phyloP scores from a whole-genome alignment of 225 moss, liverwort and hornwort genomes.

The Lunularia cruciata region DNA sequence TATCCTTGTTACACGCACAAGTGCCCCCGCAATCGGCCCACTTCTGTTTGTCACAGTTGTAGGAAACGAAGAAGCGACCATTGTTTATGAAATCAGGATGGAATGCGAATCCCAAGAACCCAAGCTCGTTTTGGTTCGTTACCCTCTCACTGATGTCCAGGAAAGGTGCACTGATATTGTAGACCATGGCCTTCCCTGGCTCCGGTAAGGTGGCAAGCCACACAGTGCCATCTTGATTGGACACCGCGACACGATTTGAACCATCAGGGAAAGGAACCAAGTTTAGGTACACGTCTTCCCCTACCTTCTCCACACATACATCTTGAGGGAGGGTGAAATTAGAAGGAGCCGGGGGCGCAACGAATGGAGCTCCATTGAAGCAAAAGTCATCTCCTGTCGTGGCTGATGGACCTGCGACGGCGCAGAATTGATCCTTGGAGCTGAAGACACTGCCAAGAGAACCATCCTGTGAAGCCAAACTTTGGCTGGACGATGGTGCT shows the following conservation, averaged over 20 bases:
- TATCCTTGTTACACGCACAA: slow-evolving; percentile 63
- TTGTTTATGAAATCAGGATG: slow-evolving; percentile 76
- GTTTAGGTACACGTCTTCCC: slow-evolving; percentile 57
- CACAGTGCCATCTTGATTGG: slow-evolving; percentile 60
- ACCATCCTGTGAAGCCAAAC: slow-evolving; percentile 9
- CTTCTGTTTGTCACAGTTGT: slow-evolving; percentile 67
- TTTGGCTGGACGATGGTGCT: not conserved
- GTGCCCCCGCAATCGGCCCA: slow-evolving; percentile 61
- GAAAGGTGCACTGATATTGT: slow-evolving; percentile 56
- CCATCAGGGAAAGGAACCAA: slow-evolving; percentile 77
- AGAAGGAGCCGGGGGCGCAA: slow-evolving; percentile 27
- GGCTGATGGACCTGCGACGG: slow-evolving; percentile 35
- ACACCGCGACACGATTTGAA: slow-evolving; percentile 67
- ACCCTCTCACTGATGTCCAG: slow-evolving; percentile 59
- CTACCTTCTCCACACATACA: slow-evolving; percentile 73
- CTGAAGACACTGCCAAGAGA: slow-evolving; percentile 51
- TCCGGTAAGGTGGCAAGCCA: slow-evolving; percentile 56
- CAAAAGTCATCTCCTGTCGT: slow-evolving; percentile 46
- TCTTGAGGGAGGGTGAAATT: slow-evolving; percentile 53
- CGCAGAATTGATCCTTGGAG: slow-evolving; percentile 59
- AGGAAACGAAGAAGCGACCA: slow-evolving; percentile 97
- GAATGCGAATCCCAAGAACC: slow-evolving; percentile 73
- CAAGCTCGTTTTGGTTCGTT: slow-evolving; percentile 45
- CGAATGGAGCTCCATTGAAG: slow-evolving; percentile 64
- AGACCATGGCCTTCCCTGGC: slow-evolving; percentile 45